phyloP scores from a whole-genome alignment of 129 eudicot species.

The Saussurea involucrata region DNA sequence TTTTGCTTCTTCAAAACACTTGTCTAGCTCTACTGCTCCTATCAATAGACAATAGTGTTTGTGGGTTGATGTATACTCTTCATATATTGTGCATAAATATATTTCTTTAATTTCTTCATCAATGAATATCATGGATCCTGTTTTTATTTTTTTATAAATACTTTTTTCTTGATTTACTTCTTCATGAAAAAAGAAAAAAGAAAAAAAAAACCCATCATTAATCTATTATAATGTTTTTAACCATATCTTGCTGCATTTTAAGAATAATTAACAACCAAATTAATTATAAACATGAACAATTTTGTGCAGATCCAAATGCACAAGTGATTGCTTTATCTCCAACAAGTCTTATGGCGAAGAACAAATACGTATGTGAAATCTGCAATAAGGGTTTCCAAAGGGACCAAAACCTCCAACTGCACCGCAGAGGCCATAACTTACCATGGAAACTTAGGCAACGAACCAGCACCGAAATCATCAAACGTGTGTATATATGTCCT shows the following conservation, averaged over 20 bases:
- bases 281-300: neutral
- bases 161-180: neutral
- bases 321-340: constrained; percentile 44
- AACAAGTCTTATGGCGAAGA: constrained; percentile 41
- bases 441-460: constrained; percentile 46
- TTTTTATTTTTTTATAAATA: neutral
- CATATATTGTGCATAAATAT: constrained; percentile 19
- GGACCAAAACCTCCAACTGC: constrained; percentile 40
- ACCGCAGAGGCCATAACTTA: constrained; percentile 38
- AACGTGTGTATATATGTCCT: constrained; percentile 40
- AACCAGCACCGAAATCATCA: constrained; percentile 31
- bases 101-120: neutral
- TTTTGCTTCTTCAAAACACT: constrained; percentile 25
- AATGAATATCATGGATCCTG: constrained; percentile 15
- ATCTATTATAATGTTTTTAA: neutral
- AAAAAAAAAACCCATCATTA: neutral
- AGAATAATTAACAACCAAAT: neutral
- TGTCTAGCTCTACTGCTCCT: constrained; percentile 27
- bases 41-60: constrained; percentile 35
- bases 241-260: neutral
- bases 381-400: constrained; percentile 43
- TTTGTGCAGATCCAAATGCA: constrained; percentile 34
- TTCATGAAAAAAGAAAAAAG: neutral
- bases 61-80: constrained; percentile 30
- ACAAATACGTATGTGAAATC: constrained; percentile 40